Conservation (phyloP, 176 grass and related monocot genomes). For the Cymbopogon citratus region DNA sequence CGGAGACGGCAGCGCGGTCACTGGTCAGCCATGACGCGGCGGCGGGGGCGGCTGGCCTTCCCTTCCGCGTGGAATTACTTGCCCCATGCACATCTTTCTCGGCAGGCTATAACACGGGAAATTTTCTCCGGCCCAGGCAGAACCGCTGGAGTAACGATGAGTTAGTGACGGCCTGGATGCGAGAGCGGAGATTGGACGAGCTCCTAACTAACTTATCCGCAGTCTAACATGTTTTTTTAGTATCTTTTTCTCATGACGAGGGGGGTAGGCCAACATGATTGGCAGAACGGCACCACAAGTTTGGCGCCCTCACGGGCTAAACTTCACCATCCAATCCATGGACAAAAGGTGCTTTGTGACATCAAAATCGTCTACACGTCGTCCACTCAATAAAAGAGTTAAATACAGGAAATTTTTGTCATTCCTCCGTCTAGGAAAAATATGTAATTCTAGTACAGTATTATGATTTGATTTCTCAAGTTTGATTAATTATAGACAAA, state of each 20-base stretch:
- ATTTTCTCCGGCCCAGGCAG: background rate
- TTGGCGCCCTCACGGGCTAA: background rate
- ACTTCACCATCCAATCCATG: background rate
- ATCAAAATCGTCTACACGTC: background rate
- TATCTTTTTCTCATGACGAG: background rate
- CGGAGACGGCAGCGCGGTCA: background rate
- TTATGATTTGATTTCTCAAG: no score
- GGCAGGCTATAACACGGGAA: conserved; percentile 13
- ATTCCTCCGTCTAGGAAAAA: no score
- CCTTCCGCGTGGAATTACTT: background rate
- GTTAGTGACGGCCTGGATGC: background rate
- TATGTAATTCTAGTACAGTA: no score
- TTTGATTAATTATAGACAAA: no score
- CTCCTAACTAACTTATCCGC: background rate
- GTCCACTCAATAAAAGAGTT: background rate
- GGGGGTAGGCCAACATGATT: background rate
- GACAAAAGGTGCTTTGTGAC: background rate
- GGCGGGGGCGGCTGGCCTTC: background rate
- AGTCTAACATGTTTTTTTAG: background rate
- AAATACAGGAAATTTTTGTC: no score
- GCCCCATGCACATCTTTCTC: background rate
- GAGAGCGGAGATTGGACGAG: background rate
- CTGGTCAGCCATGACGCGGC: background rate
- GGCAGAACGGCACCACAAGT: background rate
- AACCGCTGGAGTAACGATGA: background rate